Evolutionary conservation across 495 filamentous ascomycete species (phyloP).

Genomic region (Clavariopsis aquatica): DNA sequence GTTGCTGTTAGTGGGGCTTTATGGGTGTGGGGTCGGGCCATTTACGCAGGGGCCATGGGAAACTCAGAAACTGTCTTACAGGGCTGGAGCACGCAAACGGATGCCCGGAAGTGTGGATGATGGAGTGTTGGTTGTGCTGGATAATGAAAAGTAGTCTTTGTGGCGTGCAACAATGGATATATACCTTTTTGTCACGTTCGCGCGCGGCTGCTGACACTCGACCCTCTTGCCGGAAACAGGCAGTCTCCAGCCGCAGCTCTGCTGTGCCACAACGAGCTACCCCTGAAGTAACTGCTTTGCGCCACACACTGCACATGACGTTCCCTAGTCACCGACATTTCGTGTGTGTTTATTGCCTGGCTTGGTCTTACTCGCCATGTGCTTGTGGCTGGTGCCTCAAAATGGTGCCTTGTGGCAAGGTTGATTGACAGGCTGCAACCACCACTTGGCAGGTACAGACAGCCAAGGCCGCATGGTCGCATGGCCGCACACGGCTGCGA

Average conservation of each 20-base stretch:
- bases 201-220: background rate
- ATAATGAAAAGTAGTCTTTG: background rate
- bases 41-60: background rate
- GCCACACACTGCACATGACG: background rate
- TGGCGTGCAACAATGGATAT: background rate
- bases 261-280: background rate
- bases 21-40: background rate
- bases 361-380: background rate
- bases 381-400: background rate
- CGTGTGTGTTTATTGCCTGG: background rate
- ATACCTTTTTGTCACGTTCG: background rate
- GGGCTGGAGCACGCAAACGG: background rate
- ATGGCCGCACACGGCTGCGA: too few relatives aligned
- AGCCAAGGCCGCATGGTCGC: background rate
- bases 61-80: background rate
- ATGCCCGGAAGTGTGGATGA: background rate
- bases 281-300: background rate
- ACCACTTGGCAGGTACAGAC: background rate
- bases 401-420: background rate
- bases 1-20: constrained; percentile 3
- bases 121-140: background rate
- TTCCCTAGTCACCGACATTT: background rate
- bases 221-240: background rate
- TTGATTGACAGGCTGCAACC: background rate
- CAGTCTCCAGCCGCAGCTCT: background rate